These are phyloP conservation scores for Cyclotella choctawhatcheeana DNA, from an alignment of 108 stramenopile species.

Conservation along the genomic window DNA sequence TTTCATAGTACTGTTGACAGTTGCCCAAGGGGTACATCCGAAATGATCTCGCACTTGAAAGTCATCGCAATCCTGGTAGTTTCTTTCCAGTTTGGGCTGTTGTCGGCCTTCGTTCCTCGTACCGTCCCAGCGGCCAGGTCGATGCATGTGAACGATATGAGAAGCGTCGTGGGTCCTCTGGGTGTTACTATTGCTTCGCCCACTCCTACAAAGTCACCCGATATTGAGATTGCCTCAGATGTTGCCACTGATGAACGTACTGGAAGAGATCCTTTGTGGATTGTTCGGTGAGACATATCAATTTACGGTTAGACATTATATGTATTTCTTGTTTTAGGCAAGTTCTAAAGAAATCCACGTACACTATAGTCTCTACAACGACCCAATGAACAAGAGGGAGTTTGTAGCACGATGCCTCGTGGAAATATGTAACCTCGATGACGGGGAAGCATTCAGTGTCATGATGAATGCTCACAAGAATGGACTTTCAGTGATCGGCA, in stretches of 20 bases:
- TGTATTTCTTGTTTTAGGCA: no score
- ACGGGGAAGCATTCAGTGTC: conserved; percentile 61
- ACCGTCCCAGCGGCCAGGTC: not conserved
- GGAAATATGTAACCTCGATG: conserved; percentile 60
- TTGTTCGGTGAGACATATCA: conserved; percentile 31
- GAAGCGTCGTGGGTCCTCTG: not conserved
- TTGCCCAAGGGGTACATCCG: no score
- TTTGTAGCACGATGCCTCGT: conserved; percentile 71
- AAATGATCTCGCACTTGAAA: conserved; percentile 16
- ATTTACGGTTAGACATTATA: no score
- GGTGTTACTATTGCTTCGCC: conserved; percentile 5
- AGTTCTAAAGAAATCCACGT: no score
- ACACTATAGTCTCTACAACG: conserved; percentile 74
- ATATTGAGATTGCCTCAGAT: conserved; percentile 4
- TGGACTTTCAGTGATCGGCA: conserved; percentile 68
- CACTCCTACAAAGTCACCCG: conserved; percentile 17
- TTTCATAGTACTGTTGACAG: no score
- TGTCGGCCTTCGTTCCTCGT: conserved; percentile 15
- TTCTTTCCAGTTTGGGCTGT: not conserved
- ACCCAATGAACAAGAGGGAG: conserved; percentile 81
- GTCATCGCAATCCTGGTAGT: not conserved
- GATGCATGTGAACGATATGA: conserved; percentile 2
- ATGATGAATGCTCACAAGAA: conserved; percentile 82
- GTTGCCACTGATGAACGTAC: conserved; percentile 1
- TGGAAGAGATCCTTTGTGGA: conserved; percentile 53